These are phyloP conservation scores for Penicillium herquei DNA, from an alignment of 495 filamentous ascomycete species.

Conservation along the genomic window DNA sequence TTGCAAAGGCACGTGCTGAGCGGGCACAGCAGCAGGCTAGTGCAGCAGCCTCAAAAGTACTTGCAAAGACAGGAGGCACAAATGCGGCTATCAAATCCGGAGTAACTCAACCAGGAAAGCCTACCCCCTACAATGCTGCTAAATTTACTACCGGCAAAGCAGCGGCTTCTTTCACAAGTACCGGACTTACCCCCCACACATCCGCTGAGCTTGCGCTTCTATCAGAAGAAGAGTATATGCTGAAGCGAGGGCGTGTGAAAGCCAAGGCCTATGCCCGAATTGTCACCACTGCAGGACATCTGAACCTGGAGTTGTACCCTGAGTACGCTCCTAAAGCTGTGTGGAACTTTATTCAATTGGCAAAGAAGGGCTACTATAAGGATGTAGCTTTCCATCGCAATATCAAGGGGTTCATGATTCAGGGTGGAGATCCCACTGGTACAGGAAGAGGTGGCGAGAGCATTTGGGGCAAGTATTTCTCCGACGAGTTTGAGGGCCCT, in stretches of 20 bases:
- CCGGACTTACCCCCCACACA: slow-evolving; percentile 89
- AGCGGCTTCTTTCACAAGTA: slow-evolving; percentile 92
- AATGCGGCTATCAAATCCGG: slow-evolving; percentile 23
- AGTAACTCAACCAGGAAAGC: slow-evolving; percentile 30
- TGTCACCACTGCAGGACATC: slow-evolving; percentile 74
- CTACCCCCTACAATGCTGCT: slow-evolving; percentile 78
- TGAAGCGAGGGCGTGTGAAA: slow-evolving; percentile 83
- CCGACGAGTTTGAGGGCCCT: slow-evolving; percentile 90
- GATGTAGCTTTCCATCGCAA: slow-evolving; percentile 83
- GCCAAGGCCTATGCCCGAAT: slow-evolving; percentile 86
- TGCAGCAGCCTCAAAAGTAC: slow-evolving; percentile 29
- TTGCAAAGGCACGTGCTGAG: slow-evolving; percentile 74
- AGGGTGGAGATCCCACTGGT: slow-evolving; percentile 70
- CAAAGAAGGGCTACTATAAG: slow-evolving; percentile 87
- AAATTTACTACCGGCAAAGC: slow-evolving; percentile 87
- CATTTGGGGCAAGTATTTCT: slow-evolving; percentile 87
- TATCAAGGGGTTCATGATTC: slow-evolving; percentile 96
- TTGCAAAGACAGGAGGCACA: slow-evolving; percentile 37
- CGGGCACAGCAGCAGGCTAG: slow-evolving; percentile 41
- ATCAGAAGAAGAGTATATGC: slow-evolving; percentile 93
- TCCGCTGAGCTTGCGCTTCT: slow-evolving; percentile 79
- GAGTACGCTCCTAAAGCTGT: slow-evolving; percentile 89
- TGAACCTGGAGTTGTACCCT: slow-evolving; percentile 88
- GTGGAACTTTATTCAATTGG: slow-evolving; percentile 91
- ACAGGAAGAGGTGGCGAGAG: slow-evolving; percentile 84